phyloP scores from a whole-genome alignment of 192 early-diverging fungal species.

The Spizellomyces punctatus region DNA sequence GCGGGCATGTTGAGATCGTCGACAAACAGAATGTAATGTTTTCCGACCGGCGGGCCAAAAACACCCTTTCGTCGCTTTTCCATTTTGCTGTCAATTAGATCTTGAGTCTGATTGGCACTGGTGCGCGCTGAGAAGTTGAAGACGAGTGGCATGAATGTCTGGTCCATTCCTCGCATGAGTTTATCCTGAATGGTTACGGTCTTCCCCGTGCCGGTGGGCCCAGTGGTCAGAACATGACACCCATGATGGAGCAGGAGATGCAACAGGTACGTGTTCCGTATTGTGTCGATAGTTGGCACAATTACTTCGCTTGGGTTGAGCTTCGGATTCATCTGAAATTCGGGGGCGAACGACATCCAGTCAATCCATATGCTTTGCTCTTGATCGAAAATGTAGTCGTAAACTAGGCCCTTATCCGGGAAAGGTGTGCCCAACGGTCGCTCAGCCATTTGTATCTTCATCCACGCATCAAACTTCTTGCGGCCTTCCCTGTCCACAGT shows the following conservation, averaged over 20 bases:
- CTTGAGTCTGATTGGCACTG: slow-evolving; percentile 64
- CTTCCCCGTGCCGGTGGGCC: slow-evolving; percentile 66
- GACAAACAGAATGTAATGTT: slow-evolving; percentile 58
- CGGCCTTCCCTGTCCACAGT: slow-evolving; percentile 56
- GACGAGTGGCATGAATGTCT: slow-evolving; percentile 49
- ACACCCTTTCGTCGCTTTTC: slow-evolving; percentile 67
- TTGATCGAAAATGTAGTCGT: slow-evolving; percentile 55
- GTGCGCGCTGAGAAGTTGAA: slow-evolving; percentile 66
- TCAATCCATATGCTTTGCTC: slow-evolving; percentile 49
- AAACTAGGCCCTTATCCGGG: slow-evolving; percentile 51
- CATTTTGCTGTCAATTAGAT: slow-evolving; percentile 64
- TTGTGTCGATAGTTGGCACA: slow-evolving; percentile 64
- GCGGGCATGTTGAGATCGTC: slow-evolving; percentile 69
- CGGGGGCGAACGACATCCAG: slow-evolving; percentile 56
- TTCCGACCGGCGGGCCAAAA: slow-evolving; percentile 66
- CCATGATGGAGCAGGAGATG: slow-evolving; percentile 54
- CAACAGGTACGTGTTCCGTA: slow-evolving; percentile 60
- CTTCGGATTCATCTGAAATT: slow-evolving; percentile 48
- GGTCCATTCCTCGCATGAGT: slow-evolving; percentile 55
- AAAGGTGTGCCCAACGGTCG: slow-evolving; percentile 25
- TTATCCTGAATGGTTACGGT: slow-evolving; percentile 65
- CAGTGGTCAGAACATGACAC: slow-evolving; percentile 56
- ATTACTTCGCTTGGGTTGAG: slow-evolving; percentile 47
- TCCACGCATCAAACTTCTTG: slow-evolving; percentile 59
- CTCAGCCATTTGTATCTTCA: slow-evolving; percentile 32